Conservation (phyloP, 306 rosid genomes). For the Oxytropis ochrocephala region DNA sequence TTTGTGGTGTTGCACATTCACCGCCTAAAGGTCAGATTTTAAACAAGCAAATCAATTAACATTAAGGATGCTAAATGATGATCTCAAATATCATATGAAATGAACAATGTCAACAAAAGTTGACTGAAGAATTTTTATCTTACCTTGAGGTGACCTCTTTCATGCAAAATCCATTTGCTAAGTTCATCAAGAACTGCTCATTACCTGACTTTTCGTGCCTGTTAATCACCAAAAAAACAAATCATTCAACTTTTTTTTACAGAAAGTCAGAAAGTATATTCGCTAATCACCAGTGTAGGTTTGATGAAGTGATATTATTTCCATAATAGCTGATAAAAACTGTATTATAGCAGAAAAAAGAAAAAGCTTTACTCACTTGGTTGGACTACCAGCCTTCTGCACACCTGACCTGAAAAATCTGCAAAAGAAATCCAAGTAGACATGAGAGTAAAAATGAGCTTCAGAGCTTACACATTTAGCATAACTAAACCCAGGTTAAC, state of each 20-base stretch:
- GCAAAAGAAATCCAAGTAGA: slow-evolving; percentile 23
- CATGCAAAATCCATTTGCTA: slow-evolving; percentile 96
- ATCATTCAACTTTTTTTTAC: not conserved
- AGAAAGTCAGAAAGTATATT: not conserved
- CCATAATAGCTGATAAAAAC: not conserved
- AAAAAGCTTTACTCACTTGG: slow-evolving; percentile 51
- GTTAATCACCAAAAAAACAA: slow-evolving; percentile 21
- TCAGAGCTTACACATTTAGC: too few species aligned
- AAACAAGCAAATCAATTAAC: too few species aligned
- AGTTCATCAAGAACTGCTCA: slow-evolving; percentile 79
- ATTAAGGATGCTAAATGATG: too few species aligned
- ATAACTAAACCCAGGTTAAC: too few species aligned
- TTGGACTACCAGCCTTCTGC: slow-evolving; percentile 76
- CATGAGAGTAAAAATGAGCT: too few species aligned
- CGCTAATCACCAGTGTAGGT: not conserved
- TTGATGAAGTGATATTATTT: not conserved
- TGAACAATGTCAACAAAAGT: too few species aligned
- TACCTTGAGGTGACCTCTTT: too few species aligned
- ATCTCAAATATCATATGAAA: too few species aligned
- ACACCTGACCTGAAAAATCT: slow-evolving; percentile 81
- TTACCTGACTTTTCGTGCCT: slow-evolving; percentile 84
- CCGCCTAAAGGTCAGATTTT: too few species aligned
- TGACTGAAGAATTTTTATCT: too few species aligned
- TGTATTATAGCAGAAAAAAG: not conserved
- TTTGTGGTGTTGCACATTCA: too few species aligned